Percentiles rank a stretch among this genome's conserved stretches.
These are phyloP conservation scores for Galium porrigens DNA, from an alignment of 305 asterid species.

Conservation along the genomic window DNA sequence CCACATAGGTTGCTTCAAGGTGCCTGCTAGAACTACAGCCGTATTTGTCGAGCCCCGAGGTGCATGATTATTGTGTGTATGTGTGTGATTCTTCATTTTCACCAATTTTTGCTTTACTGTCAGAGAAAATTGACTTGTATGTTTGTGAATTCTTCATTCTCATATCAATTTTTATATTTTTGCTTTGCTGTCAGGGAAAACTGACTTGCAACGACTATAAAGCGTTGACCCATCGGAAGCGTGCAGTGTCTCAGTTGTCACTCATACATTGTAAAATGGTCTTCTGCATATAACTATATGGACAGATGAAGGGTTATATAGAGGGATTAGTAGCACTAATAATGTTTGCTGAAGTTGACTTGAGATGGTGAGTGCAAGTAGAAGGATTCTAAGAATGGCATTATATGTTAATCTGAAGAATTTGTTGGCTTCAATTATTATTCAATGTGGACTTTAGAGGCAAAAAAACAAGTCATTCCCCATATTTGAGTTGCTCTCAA, in stretches of 20 bases:
- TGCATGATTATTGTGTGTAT: slow-evolving; percentile 6
- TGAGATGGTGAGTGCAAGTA: slow-evolving; percentile 15
- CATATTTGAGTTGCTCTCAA: slow-evolving; percentile 19
- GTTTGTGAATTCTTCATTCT: not conserved
- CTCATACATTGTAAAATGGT: not conserved
- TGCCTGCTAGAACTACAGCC: slow-evolving; percentile 64
- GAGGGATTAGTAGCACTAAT: slow-evolving; percentile 2
- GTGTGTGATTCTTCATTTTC: not conserved
- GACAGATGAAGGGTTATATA: not conserved
- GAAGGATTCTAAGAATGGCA: slow-evolving; percentile 14
- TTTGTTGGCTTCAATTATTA: slow-evolving; percentile 13
- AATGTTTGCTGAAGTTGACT: slow-evolving; percentile 18
- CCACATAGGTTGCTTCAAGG: slow-evolving; percentile 41
- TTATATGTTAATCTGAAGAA: slow-evolving; percentile 5
- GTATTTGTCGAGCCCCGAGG: slow-evolving; percentile 55
- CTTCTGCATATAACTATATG: not conserved
- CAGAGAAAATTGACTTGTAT: not conserved
- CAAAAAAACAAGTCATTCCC: slow-evolving; percentile 16
- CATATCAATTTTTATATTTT: not conserved
- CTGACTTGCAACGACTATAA: not conserved
- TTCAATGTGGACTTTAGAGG: slow-evolving; percentile 9
- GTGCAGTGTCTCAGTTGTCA: not conserved
- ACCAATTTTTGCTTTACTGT: not conserved
- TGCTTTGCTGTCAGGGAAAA: not conserved
- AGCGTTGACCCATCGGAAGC: not conserved